Conservation (phyloP, 2,329 filamentous ascomycete genomes). For the Monosporascus sp. region DNA sequence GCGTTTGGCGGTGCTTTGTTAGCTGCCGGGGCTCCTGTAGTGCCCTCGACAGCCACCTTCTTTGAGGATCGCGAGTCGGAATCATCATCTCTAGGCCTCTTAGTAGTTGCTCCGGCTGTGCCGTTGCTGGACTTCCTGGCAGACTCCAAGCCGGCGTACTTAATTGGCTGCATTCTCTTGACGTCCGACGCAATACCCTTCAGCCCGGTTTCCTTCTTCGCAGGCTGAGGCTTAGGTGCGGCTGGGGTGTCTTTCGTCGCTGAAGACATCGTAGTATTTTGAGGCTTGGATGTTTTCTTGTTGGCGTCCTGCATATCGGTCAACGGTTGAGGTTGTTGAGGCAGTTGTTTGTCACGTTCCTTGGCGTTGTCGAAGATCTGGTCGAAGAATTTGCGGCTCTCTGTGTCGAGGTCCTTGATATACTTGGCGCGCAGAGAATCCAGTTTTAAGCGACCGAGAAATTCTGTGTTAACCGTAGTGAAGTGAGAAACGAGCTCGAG, state of each 20-base stretch:
- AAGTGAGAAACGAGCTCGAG: slow-evolving; percentile 57
- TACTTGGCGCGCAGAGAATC: slow-evolving; percentile 61
- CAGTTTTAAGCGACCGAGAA: slow-evolving; percentile 60
- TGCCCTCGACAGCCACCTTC: slow-evolving; percentile 31
- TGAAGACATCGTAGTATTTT: slow-evolving; percentile 8
- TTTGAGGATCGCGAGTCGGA: slow-evolving; percentile 31
- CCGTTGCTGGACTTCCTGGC: slow-evolving; percentile 21
- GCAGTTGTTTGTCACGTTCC: background rate
- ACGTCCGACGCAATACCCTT: slow-evolving; percentile 10
- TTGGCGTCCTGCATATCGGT: slow-evolving; percentile 9
- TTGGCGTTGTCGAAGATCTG: slow-evolving; percentile 27
- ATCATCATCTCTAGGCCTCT: slow-evolving; percentile 37
- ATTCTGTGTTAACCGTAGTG: slow-evolving; percentile 56
- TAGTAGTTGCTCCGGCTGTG: slow-evolving; percentile 18
- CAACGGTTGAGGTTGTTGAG: background rate
- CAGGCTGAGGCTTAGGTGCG: slow-evolving; percentile 3
- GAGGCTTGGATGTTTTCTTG: slow-evolving; percentile 12
- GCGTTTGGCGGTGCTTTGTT: slow-evolving; percentile 21
- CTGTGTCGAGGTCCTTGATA: slow-evolving; percentile 57
- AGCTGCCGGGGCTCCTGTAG: slow-evolving; percentile 26
- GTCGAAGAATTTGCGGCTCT: slow-evolving; percentile 44
- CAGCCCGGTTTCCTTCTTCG: slow-evolving; percentile 7
- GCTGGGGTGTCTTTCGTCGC: slow-evolving; percentile 6
- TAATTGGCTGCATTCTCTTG: slow-evolving; percentile 17
- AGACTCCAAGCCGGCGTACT: slow-evolving; percentile 23